Percentiles rank a stretch among this genome's conserved stretches.
Conservation (phyloP, 305 asterid genomes). For the Solanum hybrid region DNA sequence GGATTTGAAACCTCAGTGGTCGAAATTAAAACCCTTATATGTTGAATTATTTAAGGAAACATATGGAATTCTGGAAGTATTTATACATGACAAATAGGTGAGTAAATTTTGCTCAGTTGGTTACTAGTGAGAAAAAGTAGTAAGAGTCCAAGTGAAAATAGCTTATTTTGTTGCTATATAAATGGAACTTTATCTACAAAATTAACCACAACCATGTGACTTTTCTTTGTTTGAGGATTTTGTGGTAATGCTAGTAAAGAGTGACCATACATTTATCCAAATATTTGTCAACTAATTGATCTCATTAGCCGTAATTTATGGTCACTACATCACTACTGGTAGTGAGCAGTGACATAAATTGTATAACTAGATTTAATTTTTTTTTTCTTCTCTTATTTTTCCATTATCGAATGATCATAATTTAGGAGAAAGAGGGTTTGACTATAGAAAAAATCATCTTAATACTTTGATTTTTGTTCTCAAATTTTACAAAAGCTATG, state of each 20-base stretch:
- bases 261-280: neutral
- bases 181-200: neutral
- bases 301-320: neutral
- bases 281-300: neutral
- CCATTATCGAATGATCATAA: neutral
- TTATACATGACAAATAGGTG: neutral
- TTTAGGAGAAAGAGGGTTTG: neutral
- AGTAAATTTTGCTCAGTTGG: neutral
- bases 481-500: neutral
- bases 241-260: neutral
- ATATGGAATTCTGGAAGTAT: neutral
- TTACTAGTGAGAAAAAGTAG: neutral
- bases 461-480: neutral
- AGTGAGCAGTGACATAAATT: neutral
- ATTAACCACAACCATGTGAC: neutral
- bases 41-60: neutral
- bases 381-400: neutral
- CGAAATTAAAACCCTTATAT: neutral
- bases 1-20: neutral
- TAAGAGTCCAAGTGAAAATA: neutral
- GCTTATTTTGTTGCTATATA: neutral
- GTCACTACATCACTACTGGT: neutral
- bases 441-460: neutral
- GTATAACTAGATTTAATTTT: neutral
- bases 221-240: neutral